phyloP scores from a whole-genome alignment of 257 asterid species.

The Petunia axillaris region DNA sequence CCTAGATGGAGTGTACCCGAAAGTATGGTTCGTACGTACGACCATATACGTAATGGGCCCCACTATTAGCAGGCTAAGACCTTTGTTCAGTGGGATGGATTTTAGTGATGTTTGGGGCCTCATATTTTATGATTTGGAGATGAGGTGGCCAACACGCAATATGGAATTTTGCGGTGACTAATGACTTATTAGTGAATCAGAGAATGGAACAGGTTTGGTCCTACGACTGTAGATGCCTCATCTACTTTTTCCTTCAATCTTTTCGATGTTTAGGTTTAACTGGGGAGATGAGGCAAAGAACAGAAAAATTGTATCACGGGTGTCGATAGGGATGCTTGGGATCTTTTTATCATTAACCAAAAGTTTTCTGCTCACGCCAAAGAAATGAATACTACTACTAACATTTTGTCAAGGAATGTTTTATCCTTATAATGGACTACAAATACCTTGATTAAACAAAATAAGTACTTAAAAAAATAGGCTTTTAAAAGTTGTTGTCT shows the following conservation, averaged over 20 bases:
- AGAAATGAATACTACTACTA: too few species aligned
- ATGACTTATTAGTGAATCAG: too few species aligned
- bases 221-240: background rate
- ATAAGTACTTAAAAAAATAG: background rate
- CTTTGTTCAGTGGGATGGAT: background rate
- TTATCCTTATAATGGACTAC: too few species aligned
- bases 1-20: conserved; percentile 41
- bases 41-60: conserved; percentile 40
- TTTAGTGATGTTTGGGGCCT: background rate
- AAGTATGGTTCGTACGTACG: conserved; percentile 43
- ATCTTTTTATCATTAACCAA: too few species aligned
- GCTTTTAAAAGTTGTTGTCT: background rate
- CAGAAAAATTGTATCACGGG: too few species aligned
- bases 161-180: too few species aligned
- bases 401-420: too few species aligned
- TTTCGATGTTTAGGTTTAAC: background rate
- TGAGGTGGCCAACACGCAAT: background rate
- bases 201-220: background rate
- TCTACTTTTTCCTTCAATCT: background rate
- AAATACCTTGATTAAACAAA: too few species aligned
- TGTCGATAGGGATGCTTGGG: too few species aligned
- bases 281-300: background rate
- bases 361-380: too few species aligned
- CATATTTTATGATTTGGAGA: background rate
- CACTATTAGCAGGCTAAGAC: background rate